A percentile compares a stretch with the other conserved stretches of the same genome.
Conservation (phyloP, 2,329 filamentous ascomycete species). For the Phyllosticta ampelicida region DNA sequence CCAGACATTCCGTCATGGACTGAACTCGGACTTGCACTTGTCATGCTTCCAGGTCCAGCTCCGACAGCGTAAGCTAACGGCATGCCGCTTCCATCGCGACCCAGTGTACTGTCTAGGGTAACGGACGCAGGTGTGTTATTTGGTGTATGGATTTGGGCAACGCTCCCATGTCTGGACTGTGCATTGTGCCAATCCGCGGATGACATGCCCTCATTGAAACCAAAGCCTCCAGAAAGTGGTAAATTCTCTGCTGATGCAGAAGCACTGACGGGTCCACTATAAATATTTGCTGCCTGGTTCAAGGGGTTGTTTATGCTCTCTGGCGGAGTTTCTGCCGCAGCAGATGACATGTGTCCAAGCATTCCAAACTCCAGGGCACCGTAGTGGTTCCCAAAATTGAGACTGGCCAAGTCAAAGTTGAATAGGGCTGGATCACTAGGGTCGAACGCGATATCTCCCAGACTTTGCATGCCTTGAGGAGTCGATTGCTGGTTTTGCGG, state of each 20-base stretch:
- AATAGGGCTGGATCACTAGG: slow-evolving; percentile 85
- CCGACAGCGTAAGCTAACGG: slow-evolving; percentile 53
- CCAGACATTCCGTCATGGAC: slow-evolving; percentile 37
- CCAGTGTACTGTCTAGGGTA: slow-evolving; percentile 20
- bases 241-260: slow-evolving; percentile 8
- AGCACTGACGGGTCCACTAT: slow-evolving; percentile 29
- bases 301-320: slow-evolving; percentile 42
- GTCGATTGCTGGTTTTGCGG: slow-evolving; percentile 32
- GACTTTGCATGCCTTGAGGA: slow-evolving; percentile 31
- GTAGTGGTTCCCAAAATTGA: slow-evolving; percentile 95
- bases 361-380: slow-evolving; percentile 93
- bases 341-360: slow-evolving; percentile 91
- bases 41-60: slow-evolving; percentile 44
- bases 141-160: slow-evolving; percentile 31
- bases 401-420: slow-evolving; percentile 88
- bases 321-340: slow-evolving; percentile 67
- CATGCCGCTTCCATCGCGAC: slow-evolving; percentile 27
- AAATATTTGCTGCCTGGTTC: slow-evolving; percentile 25
- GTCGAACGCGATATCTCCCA: slow-evolving; percentile 60
- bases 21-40: slow-evolving; percentile 47
- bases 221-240: slow-evolving; percentile 3
- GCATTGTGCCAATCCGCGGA: slow-evolving; percentile 28
- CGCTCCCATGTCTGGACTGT: slow-evolving; percentile 32
- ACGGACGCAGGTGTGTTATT: slow-evolving; percentile 31
- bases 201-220: slow-evolving; percentile 13